phyloP scores from a whole-genome alignment of 2,329 filamentous ascomycete genomes.

The Aureobasidium leucospermi region DNA sequence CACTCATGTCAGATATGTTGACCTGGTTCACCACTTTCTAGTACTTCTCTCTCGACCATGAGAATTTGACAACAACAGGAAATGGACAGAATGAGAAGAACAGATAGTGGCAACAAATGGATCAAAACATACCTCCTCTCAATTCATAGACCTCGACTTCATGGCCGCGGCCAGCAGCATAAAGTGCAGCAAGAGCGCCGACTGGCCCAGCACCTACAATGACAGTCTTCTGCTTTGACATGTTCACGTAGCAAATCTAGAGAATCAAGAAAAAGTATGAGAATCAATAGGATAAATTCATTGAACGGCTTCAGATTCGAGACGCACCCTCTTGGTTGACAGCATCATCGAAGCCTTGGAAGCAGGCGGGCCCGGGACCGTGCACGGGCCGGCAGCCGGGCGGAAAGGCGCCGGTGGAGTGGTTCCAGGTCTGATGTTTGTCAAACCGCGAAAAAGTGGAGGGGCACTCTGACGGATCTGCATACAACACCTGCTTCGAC shows the following conservation, averaged over 20 bases:
- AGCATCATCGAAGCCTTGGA: not conserved
- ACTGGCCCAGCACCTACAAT: slow-evolving; percentile 71
- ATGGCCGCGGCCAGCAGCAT: slow-evolving; percentile 81
- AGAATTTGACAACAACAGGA: not conserved
- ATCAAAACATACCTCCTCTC: slow-evolving; percentile 62
- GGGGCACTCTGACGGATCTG: not conserved
- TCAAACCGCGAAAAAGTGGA: slow-evolving; percentile 4
- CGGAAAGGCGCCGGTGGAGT: not conserved
- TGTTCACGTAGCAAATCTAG: not conserved
- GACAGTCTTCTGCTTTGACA: slow-evolving; percentile 57
- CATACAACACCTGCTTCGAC: not conserved
- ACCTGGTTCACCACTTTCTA: not conserved
- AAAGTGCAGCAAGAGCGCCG: slow-evolving; percentile 60
- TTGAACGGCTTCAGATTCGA: not conserved
- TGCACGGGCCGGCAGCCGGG: not conserved
- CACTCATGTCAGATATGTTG: slow-evolving; percentile 14
- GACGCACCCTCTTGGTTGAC: not conserved
- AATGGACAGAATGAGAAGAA: not conserved
- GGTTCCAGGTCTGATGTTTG: not conserved
- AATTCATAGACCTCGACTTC: slow-evolving; percentile 93
- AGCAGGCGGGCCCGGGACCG: not conserved
- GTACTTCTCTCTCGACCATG: not conserved
- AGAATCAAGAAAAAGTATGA: not conserved
- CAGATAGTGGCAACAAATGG: not conserved
- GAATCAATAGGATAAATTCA: not conserved